Base-by-base conservation (phyloP, 306 rosid species). In the Sicyos edulis region DNA sequence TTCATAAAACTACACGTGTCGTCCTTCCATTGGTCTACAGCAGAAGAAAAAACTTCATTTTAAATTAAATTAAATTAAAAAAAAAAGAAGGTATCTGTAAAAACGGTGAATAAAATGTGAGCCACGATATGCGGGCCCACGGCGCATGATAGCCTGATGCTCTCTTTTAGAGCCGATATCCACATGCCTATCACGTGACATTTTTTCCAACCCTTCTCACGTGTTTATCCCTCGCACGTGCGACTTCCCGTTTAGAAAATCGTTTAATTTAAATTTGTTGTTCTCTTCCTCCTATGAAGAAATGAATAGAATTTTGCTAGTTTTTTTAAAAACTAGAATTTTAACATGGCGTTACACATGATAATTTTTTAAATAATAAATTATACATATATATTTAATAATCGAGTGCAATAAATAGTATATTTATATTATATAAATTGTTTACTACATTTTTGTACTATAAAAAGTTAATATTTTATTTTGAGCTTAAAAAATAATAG, bases 161-260 rank as follows among this genome's bases (percentile, higher is more conserved):
- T 67, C 71, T 65, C 71, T 1, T 4, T 44, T 66, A 45, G 3
- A 26, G 17, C 34, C 37, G n/a, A 20, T 11, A 40, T 45, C 72
- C 72, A 49, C 56, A 68, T 68, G 72, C 72, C 44, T 20, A 47
- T 47, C 72, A 68, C 72, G 72, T 68, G 72, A 42, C 56, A 3
- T 13, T 26, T 47, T 45, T 68, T 0, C 42, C 13, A 47, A 22
- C 56, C 34, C 8, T 6, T 13, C 37, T 49, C 56, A 22, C 72
- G 72, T 14, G 72, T 67, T 5, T 42, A 0, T 44, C 14, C n/a
- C 42, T 22, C 57, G 56, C 72, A 47, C 72, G 57, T 67, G 72
- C 8, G 2, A 1, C 52, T 10, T 10, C 17, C n/a, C 7, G 29
- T 29, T 29, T 29, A 4, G 9, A 32, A 32, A 26, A 22, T 32